Evolutionary conservation across 106 monocot species (phyloP).

Genomic region (Amphibolis antarctica): DNA sequence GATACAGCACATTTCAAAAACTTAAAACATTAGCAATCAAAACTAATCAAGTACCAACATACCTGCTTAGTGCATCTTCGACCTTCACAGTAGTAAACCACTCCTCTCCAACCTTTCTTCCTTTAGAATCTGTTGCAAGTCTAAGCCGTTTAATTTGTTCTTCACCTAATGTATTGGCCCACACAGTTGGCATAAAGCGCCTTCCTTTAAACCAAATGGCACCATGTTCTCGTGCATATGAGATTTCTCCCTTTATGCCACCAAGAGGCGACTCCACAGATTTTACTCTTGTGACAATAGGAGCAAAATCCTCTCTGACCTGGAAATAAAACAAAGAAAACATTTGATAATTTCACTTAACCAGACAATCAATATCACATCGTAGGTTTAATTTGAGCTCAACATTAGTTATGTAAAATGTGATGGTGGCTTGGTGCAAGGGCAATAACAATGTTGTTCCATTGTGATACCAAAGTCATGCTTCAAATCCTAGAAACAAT

Average conservation of each 20-base stretch:
- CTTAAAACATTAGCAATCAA: background rate
- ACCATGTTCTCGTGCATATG: constrained; percentile 85
- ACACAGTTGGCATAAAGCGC: constrained; percentile 64
- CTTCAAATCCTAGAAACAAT: no score
- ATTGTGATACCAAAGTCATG: no score
- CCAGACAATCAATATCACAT: background rate
- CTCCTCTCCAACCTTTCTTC: constrained; percentile 95
- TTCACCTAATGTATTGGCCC: constrained; percentile 81
- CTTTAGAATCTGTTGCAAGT: constrained; percentile 80
- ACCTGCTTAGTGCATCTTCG: constrained; percentile 84
- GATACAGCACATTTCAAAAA: background rate
- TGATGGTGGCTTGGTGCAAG: no score
- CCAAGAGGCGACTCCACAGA: constrained; percentile 62
- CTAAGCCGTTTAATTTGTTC: constrained; percentile 81
- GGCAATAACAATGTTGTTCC: no score
- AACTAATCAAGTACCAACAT: background rate
- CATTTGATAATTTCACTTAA: background rate
- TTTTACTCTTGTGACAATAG: constrained; percentile 74
- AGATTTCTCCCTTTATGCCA: constrained; percentile 78
- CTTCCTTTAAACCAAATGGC: constrained; percentile 96
- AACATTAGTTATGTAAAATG: no score
- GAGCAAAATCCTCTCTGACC: constrained; percentile 73
- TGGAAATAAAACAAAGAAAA: constrained; percentile 11
- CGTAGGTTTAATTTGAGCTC: no score
- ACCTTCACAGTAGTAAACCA: constrained; percentile 89